These are phyloP conservation scores for Anisogramma anomala DNA, from an alignment of 2,329 filamentous ascomycete genomes.

Conservation along the genomic window DNA sequence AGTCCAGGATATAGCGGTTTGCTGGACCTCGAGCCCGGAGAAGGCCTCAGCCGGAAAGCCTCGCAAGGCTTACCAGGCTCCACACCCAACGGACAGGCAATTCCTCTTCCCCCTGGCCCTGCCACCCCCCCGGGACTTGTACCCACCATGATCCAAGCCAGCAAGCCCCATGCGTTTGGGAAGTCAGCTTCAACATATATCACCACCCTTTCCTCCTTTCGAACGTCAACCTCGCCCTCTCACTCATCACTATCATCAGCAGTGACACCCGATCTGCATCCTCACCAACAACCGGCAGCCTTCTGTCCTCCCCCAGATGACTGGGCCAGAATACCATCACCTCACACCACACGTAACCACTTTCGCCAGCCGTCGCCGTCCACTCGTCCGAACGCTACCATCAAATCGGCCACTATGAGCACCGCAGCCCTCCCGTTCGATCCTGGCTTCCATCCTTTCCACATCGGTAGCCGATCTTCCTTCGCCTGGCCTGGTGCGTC, in stretches of 20 bases:
- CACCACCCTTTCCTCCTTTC: conserved; percentile 18
- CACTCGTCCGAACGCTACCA: conserved; percentile 16
- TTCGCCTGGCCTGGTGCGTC: conserved; percentile 39
- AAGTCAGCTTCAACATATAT: conserved; percentile 20
- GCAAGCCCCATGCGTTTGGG: conserved; percentile 17
- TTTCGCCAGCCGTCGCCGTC: background rate
- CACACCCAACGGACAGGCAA: conserved; percentile 19
- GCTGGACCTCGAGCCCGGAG: conserved; percentile 24
- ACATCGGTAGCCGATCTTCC: conserved; percentile 38
- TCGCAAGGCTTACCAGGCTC: too few species aligned
- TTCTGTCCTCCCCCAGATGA: background rate
- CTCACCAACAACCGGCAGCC: background rate
- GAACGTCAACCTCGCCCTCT: conserved; percentile 19
- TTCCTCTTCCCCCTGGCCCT: conserved; percentile 18
- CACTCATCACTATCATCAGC: conserved; percentile 14
- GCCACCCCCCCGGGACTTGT: conserved; percentile 16
- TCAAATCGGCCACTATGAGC: conserved; percentile 23
- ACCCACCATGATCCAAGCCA: conserved; percentile 15
- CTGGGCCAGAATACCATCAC: background rate
- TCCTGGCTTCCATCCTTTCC: conserved; percentile 36
- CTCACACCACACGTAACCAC: background rate
- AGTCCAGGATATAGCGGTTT: conserved; percentile 24
- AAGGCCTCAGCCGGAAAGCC: conserved; percentile 22
- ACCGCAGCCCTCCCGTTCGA: conserved; percentile 41
- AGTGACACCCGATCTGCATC: background rate